A percentile compares a stretch with the other conserved stretches of the same genome.
Conservation (phyloP, 768 basidiomycete genomes). For the Ramaria sp. region DNA sequence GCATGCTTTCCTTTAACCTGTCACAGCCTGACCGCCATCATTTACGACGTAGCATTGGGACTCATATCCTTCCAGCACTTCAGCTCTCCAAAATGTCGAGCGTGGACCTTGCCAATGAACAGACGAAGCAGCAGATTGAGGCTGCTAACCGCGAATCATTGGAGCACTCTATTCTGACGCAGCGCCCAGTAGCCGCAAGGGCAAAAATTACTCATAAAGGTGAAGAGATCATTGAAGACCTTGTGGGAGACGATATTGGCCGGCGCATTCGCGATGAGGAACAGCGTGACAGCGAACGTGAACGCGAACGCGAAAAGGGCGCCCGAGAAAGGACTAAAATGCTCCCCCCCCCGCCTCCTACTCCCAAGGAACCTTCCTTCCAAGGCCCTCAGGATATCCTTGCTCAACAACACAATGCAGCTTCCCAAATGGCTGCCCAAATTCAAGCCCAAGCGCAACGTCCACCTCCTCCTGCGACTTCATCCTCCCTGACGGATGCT, state of each 20-base stretch:
- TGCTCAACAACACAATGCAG: conserved; percentile 6
- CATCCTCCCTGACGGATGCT: conserved; percentile 19
- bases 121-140: conserved; percentile 73
- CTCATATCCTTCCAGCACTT: conserved; percentile 50
- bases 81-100: conserved; percentile 79
- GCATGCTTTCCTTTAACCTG: conserved; percentile 83
- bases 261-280: conserved; percentile 27
- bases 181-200: conserved; percentile 48
- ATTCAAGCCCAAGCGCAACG: conserved; percentile 1
- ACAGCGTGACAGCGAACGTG: conserved; percentile 30
- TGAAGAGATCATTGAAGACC: conserved; percentile 78
- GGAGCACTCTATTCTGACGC: conserved; percentile 68
- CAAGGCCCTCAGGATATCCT: conserved; percentile 7
- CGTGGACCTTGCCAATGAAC: conserved; percentile 82
- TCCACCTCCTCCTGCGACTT: conserved; percentile 16
- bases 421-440: conserved; percentile 6
- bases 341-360: conserved; percentile 14
- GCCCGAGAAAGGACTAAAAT: conserved; percentile 26
- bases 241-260: conserved; percentile 32
- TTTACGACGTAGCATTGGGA: conserved; percentile 72
- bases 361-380: background rate
- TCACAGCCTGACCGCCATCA: conserved; percentile 69
- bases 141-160: conserved; percentile 74
- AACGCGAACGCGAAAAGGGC: conserved; percentile 50
- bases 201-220: conserved; percentile 94